Percentiles rank a stretch among this genome's conserved stretches.
These are phyloP conservation scores for Zygosaccharomyces sapae DNA, from an alignment of 1,139 yeast species.

Conservation along the genomic window DNA sequence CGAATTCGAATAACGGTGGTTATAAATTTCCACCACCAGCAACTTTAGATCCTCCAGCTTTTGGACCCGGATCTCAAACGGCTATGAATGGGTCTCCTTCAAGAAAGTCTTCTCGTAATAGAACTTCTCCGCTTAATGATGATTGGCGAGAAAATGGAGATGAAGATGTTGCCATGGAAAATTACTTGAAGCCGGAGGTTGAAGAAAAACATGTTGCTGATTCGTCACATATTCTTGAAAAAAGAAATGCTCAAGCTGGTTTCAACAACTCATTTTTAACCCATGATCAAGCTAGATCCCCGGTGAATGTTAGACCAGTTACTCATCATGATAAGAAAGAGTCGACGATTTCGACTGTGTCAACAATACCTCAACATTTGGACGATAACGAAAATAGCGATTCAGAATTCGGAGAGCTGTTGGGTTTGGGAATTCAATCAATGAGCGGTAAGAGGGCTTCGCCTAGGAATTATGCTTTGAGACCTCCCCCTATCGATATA, in stretches of 20 bases:
- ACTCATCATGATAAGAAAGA: conserved; percentile 17
- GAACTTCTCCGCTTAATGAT: conserved; percentile 8
- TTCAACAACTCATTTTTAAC: conserved; percentile 8
- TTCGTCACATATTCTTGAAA: conserved; percentile 3
- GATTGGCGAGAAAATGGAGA: conserved; percentile 9
- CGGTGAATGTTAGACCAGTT: background rate
- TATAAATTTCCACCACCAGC: conserved; percentile 35
- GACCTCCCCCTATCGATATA: conserved; percentile 21
- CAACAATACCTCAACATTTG: conserved; percentile 20
- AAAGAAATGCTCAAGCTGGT: background rate
- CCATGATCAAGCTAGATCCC: conserved; percentile 6
- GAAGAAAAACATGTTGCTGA: conserved; percentile 2
- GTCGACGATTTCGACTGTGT: conserved; percentile 19
- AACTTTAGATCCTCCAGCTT: conserved; percentile 11
- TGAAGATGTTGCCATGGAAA: conserved; percentile 2
- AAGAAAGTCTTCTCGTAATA: conserved; percentile 14
- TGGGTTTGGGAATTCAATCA: conserved; percentile 16
- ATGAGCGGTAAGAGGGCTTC: conserved; percentile 8
- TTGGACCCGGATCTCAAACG: conserved; percentile 21
- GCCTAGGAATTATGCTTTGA: conserved; percentile 11
- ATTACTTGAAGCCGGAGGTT: conserved; percentile 3
- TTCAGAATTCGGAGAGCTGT: conserved; percentile 10
- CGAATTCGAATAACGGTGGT: conserved; percentile 31
- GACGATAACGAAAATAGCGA: conserved; percentile 18
- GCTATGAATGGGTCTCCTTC: conserved; percentile 31